phyloP scores from a whole-genome alignment of 805 yeast species.

The Wickerhamomyces ciferrii region DNA sequence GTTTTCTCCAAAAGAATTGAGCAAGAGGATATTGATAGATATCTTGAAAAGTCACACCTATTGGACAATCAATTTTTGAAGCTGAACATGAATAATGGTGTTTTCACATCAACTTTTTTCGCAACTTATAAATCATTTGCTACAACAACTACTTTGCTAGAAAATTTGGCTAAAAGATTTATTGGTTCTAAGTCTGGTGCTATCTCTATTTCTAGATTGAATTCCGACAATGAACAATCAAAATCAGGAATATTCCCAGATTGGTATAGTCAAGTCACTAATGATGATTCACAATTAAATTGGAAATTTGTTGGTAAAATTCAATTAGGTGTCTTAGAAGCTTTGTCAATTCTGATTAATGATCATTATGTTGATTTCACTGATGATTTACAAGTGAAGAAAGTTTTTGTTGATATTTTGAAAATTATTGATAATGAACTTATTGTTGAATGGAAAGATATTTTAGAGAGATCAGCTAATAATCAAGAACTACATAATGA shows the following conservation, averaged over 20 bases:
- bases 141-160: constrained; percentile 47
- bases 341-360: constrained; percentile 61
- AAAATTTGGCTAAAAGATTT: constrained; percentile 49
- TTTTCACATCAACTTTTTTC: constrained; percentile 62
- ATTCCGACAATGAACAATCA: constrained; percentile 11
- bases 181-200: constrained; percentile 62
- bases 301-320: constrained; percentile 69
- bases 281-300: constrained; percentile 46
- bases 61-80: constrained; percentile 35
- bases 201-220: constrained; percentile 36
- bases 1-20: constrained; percentile 44
- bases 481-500: constrained; percentile 17
- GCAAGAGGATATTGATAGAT: constrained; percentile 36
- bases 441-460: constrained; percentile 41
- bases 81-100: constrained; percentile 57
- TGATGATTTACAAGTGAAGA: constrained; percentile 57
- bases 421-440: constrained; percentile 67
- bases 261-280: constrained; percentile 41
- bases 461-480: constrained; percentile 19
- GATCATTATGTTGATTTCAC: constrained; percentile 74
- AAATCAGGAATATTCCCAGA: constrained; percentile 40
- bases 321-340: constrained; percentile 77
- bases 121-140: constrained; percentile 66
- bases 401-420: constrained; percentile 56
- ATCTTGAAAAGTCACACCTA: constrained; percentile 26